Evolutionary conservation across 2,329 filamentous ascomycete species (phyloP).

Genomic region (Sclerotinia borealis): DNA sequence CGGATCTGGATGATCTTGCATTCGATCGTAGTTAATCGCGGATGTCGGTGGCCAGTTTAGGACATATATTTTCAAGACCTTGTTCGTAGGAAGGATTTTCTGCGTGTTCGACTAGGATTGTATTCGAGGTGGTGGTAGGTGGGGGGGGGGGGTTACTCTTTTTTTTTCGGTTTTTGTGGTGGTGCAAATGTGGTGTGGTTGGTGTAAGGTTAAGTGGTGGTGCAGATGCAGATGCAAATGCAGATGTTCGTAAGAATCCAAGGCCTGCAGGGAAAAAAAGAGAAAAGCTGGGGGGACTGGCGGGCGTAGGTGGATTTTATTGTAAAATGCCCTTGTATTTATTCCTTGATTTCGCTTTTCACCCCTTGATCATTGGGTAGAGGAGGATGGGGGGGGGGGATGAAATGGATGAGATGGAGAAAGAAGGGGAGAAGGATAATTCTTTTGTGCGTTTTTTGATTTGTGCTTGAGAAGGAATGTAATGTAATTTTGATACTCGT

Average conservation of each 20-base stretch:
- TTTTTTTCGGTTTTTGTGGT: neutral
- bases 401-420: neutral
- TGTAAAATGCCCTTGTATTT: neutral
- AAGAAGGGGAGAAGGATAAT: neutral
- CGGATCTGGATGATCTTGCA: slow-evolving; percentile 11
- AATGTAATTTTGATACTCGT: neutral
- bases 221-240: neutral
- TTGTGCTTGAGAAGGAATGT: neutral
- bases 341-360: neutral
- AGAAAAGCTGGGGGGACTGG: neutral
- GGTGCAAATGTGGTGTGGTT: neutral
- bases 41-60: neutral
- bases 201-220: no score
- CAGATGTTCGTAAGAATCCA: neutral
- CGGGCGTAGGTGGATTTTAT: neutral
- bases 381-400: neutral
- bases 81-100: neutral
- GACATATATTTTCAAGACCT: neutral
- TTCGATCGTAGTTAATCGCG: slow-evolving; percentile 5
- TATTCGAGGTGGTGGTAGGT: neutral
- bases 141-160: neutral
- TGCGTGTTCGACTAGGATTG: neutral
- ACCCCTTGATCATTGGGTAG: no score
- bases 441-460: neutral
- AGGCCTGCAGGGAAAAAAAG: neutral